Base-by-base conservation (phyloP, 371 early-diverging fungal species). In the Phascolomyces articulosus region DNA sequence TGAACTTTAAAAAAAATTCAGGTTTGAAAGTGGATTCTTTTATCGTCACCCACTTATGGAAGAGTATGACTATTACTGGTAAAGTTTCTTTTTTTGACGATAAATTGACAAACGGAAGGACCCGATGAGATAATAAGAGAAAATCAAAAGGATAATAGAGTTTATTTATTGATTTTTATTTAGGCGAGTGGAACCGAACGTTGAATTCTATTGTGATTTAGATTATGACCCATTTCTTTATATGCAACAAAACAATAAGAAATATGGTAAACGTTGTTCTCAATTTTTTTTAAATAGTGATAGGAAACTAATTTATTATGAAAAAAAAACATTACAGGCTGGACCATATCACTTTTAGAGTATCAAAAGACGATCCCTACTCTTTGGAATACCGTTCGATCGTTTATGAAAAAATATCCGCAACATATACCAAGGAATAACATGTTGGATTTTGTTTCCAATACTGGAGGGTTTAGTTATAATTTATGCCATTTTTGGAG, bases 401-500 rank as follows among this genome's bases (percentile, higher is more conserved):
- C 79, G 15, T 91, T 85, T 60, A 84, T 84, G 72, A 71, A 79
- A 64, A 68, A 78, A 27, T 68, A 90, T 63, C 81, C 88, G 20
- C 61, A 77, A 4, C 38, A 67, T 31, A 73, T 78, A 11, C 74
- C 77, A 16, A 64, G 60, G 7, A 63, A 77, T 55, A 68, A 73
- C 55, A 40, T 80, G 24, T 60, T 80, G 13, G 63, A 75, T 23
- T 75, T 80, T 58, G 56, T 80, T 2, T 73, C 75, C 21, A 66
- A 77, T 38, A 58, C 75, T 29, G 59, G 62, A 10, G 80, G 80
- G 16, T 56, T 61, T 2, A 65, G 54, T 31, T 91, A 91, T 68
- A 91, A 90, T 53, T 71, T 87, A n/a, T 96, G 97, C 70, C 97
- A 97, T 68, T 98, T 96, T 68, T 97, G 98, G 98, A 92, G 94